Percentiles rank a stretch among this genome's conserved stretches.
phyloP scores from a whole-genome alignment of 176 grass and related monocot genomes.

The Oryza meridionalis region DNA sequence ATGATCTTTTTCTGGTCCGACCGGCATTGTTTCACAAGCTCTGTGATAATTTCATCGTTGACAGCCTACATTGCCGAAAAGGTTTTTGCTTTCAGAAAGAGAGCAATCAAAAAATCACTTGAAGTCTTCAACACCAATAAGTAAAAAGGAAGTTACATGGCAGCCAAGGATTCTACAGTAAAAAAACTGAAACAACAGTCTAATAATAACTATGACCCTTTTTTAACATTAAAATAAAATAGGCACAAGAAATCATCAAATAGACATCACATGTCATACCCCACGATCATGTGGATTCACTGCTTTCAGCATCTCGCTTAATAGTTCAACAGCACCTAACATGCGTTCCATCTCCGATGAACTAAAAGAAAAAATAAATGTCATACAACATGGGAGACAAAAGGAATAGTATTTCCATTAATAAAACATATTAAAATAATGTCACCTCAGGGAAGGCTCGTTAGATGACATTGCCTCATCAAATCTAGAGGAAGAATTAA shows the following conservation, averaged over 20 bases:
- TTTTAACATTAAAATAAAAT: constrained; percentile 17
- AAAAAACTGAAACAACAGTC: background rate
- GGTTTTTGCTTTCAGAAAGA: background rate
- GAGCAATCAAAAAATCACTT: background rate
- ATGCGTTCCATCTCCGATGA: constrained; percentile 65
- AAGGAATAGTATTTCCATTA: background rate
- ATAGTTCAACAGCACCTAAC: constrained; percentile 55
- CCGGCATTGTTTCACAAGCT: constrained; percentile 71
- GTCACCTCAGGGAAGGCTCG: constrained; percentile 57
- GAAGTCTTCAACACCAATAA: background rate
- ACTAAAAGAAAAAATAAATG: constrained; percentile 40
- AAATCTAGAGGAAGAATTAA: constrained; percentile 60
- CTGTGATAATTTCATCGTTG: constrained; percentile 79
- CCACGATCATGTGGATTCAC: constrained; percentile 64
- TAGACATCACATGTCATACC: constrained; percentile 46
- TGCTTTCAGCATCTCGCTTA: constrained; percentile 86
- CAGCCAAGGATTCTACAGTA: background rate
- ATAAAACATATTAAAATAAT: background rate
- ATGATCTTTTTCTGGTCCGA: constrained; percentile 73
- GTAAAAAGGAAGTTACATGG: background rate
- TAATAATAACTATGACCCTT: background rate
- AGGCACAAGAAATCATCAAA: background rate
- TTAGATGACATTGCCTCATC: constrained; percentile 83
- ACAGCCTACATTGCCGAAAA: constrained; percentile 49
- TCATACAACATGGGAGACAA: constrained; percentile 1